phyloP scores from a whole-genome alignment of 2,329 filamentous ascomycete species.

The Aureobasidium pullulans region DNA sequence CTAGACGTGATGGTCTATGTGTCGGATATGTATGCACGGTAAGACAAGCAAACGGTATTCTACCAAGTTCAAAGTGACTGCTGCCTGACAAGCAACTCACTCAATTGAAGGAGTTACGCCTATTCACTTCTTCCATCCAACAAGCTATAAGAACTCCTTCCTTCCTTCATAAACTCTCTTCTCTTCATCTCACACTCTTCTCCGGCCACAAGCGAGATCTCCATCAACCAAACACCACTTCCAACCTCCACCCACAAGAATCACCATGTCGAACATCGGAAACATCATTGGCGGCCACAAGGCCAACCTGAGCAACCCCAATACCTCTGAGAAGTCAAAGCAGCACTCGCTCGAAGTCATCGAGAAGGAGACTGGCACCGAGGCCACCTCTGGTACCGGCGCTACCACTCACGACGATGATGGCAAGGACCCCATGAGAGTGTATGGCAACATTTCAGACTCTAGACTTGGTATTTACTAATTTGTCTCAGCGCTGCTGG shows the following conservation, averaged over 20 bases:
- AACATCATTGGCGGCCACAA: conserved; percentile 41
- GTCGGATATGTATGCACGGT: neutral
- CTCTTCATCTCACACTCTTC: neutral
- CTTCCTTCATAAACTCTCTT: neutral
- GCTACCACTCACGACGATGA: conserved; percentile 17
- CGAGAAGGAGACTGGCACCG: conserved; percentile 40
- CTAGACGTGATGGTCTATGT: too few species aligned
- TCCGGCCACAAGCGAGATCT: neutral
- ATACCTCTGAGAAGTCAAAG: conserved; percentile 49
- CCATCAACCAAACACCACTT: neutral
- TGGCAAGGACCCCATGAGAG: conserved; percentile 43
- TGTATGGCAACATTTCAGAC: conserved; percentile 32
- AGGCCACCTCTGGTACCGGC: neutral
- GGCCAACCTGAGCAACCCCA: conserved; percentile 48
- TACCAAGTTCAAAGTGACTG: neutral
- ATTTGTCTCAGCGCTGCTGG: conserved; percentile 16
- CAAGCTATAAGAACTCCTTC: neutral
- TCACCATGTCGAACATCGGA: conserved; percentile 9
- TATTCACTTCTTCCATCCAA: neutral
- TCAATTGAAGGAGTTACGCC: neutral
- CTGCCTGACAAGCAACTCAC: neutral
- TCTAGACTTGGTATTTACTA: neutral
- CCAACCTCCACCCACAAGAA: neutral
- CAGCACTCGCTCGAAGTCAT: conserved; percentile 48
- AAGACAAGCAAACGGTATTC: neutral